phyloP scores from a whole-genome alignment of 371 early-diverging fungal genomes.

The Nematocida sp. region DNA sequence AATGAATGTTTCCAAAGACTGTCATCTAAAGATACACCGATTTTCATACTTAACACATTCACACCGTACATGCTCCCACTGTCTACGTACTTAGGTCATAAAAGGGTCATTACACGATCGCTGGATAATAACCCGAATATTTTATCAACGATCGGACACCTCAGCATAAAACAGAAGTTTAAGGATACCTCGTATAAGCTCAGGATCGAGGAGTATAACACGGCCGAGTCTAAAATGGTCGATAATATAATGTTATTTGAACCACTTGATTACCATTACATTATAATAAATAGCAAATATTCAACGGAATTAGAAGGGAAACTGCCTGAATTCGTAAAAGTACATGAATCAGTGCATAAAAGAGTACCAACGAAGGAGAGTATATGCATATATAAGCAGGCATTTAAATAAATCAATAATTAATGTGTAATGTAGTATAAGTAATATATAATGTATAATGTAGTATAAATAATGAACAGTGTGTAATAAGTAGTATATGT shows the following conservation, averaged over 20 bases:
- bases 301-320: conserved; percentile 30
- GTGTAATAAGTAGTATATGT: no score
- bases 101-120: conserved; percentile 11
- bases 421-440: background rate
- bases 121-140: conserved; percentile 49
- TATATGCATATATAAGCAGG: conserved; percentile 45
- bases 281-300: conserved; percentile 39
- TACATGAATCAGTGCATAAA: conserved; percentile 32
- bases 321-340: conserved; percentile 47
- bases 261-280: conserved; percentile 38
- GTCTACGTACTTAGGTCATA: conserved; percentile 38
- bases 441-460: background rate
- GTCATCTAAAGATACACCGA: background rate
- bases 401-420: background rate
- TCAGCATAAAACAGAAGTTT: conserved; percentile 16
- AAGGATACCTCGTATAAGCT: background rate
- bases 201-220: conserved; percentile 19
- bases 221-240: conserved; percentile 23
- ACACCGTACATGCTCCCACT: conserved; percentile 50
- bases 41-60: conserved; percentile 43
- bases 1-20: conserved; percentile 14
- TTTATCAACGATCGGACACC: background rate
- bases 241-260: conserved; percentile 5
- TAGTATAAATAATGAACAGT: no score
- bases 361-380: conserved; percentile 2